Conservation (phyloP, 1,139 yeast species). For the Kluyveromyces sp. region DNA sequence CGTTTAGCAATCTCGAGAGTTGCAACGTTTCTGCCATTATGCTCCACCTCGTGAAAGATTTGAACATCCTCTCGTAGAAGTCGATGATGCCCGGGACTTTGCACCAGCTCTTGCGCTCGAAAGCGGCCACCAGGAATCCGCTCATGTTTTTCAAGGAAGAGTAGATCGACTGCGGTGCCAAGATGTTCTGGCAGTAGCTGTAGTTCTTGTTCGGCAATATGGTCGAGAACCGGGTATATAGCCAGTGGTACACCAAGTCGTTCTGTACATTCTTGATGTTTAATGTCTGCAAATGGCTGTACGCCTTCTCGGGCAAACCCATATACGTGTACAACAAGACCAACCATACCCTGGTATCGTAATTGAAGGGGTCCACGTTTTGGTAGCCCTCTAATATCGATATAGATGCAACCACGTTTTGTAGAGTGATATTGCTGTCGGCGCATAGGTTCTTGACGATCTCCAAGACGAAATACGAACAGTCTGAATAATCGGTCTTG, state of each 20-base stretch:
- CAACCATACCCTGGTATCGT: constrained; percentile 43
- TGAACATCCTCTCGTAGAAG: constrained; percentile 15
- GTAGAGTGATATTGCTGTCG: constrained; percentile 9
- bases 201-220: constrained; percentile 32
- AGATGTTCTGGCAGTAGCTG: constrained; percentile 13
- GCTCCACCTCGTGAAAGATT: constrained; percentile 21
- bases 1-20: constrained; percentile 24
- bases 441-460: constrained; percentile 14
- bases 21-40: constrained; percentile 17
- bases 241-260: constrained; percentile 61
- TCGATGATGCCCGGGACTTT: constrained; percentile 27
- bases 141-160: constrained; percentile 19
- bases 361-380: constrained; percentile 23
- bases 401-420: constrained; percentile 18
- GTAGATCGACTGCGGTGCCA: constrained; percentile 16
- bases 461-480: constrained; percentile 21
- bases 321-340: constrained; percentile 54
- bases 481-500: constrained; percentile 25
- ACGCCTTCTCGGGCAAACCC: constrained; percentile 48
- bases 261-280: constrained; percentile 71
- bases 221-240: constrained; percentile 43
- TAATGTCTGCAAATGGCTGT: constrained; percentile 43
- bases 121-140: constrained; percentile 20
- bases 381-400: constrained; percentile 26
- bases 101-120: constrained; percentile 25